Conservation (phyloP, 176 grass and related monocot species). For the maize (Zea mays) region Zm-B73-REFERENCE-NAM-5.0 NC_050098.1:48261501-48262000, state of each 20-base stretch:
- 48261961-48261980: conserved; percentile 95
- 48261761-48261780: conserved; percentile 13
- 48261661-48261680: conserved; percentile 20
- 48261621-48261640: conserved; percentile 97
- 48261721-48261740: conserved; percentile 2
- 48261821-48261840: conserved; percentile 85
- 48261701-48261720: conserved; percentile 26
- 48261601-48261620: conserved; percentile 97
- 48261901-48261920: conserved; percentile 99
- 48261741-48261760: conserved; percentile 18
- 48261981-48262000: conserved; percentile 38
- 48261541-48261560: conserved; percentile 96
- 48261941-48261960: conserved; percentile 71
- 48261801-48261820: conserved; percentile 88
- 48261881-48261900: conserved; percentile 98
- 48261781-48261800: conserved; percentile 19
- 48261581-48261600: conserved; percentile 99
- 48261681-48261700: conserved; percentile 29
- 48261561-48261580: conserved; percentile 81
- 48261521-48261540: conserved; percentile 80
- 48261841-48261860: conserved; percentile 93
- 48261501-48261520: conserved; percentile 88
- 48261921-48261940: conserved; percentile 84
- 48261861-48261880: conserved; percentile 94
- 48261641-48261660: conserved; percentile 52